Evolutionary conservation across 371 early-diverging fungal species (phyloP).

Genomic region (Mucor velutinosus): DNA sequence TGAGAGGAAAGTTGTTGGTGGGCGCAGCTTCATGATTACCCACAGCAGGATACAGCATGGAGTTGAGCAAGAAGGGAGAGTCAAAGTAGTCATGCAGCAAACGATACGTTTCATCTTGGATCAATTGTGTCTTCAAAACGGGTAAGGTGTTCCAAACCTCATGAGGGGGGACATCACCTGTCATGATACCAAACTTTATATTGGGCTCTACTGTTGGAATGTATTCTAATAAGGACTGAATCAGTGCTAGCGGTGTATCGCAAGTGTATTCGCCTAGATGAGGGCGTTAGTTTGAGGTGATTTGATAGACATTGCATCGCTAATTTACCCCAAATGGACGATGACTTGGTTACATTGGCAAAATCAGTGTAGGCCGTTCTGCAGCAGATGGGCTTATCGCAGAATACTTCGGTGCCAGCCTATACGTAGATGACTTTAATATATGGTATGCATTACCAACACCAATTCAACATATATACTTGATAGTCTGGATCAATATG

Average conservation of each 20-base stretch:
- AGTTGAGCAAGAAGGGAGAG: constrained; percentile 27
- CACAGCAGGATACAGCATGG: constrained; percentile 56
- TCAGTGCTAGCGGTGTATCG: constrained; percentile 50
- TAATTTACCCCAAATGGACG: constrained; percentile 46
- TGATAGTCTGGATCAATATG: constrained; percentile 61
- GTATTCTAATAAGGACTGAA: constrained; percentile 49
- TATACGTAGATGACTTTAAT: not conserved
- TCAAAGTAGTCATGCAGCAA: constrained; percentile 47
- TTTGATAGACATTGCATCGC: not conserved
- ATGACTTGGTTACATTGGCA: constrained; percentile 35
- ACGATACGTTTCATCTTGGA: constrained; percentile 42
- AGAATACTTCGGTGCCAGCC: constrained; percentile 54
- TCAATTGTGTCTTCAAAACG: constrained; percentile 36
- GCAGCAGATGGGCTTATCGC: constrained; percentile 62
- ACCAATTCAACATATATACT: constrained; percentile 16
- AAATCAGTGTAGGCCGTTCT: constrained; percentile 48
- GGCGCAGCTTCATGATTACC: constrained; percentile 63
- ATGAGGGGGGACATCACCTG: constrained; percentile 69
- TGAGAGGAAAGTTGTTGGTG: constrained; percentile 52
- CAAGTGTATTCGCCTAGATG: constrained; percentile 27
- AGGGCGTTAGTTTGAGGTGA: not conserved
- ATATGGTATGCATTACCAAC: not conserved
- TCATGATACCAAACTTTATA: constrained; percentile 55
- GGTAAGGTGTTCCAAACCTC: constrained; percentile 61
- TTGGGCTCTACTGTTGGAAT: constrained; percentile 44